phyloP scores from a whole-genome alignment of 148 eudicot species.

The Heliosperma pusillum region DNA sequence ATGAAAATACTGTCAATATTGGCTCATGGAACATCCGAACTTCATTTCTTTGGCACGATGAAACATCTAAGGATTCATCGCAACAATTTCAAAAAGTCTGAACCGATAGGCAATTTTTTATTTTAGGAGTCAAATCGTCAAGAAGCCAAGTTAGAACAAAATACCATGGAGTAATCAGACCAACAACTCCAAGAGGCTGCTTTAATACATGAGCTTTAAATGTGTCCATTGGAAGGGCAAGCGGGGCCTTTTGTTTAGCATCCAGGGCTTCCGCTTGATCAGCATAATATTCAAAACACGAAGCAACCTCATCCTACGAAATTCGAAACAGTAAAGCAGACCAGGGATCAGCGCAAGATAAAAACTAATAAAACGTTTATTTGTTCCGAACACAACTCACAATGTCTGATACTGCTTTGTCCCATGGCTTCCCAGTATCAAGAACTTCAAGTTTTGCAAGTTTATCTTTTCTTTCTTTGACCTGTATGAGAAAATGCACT shows the following conservation, averaged over 20 bases:
- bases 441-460: conserved; percentile 76
- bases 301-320: conserved; percentile 89
- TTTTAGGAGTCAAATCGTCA: too few relatives aligned
- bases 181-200: conserved; percentile 95
- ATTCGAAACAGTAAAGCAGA: conserved; percentile 16
- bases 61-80: not conserved
- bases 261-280: conserved; percentile 92
- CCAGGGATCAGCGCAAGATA: conserved; percentile 1
- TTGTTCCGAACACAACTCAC: conserved; percentile 35
- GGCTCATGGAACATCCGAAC: not conserved
- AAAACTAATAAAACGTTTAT: not conserved
- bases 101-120: too few relatives aligned
- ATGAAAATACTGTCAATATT: too few relatives aligned
- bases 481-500: conserved; percentile 36
- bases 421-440: conserved; percentile 82
- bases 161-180: conserved; percentile 95
- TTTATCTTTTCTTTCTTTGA: conserved; percentile 63
- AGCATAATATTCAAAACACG: conserved; percentile 93
- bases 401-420: conserved; percentile 91
- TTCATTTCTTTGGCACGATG: not conserved
- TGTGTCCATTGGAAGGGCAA: conserved; percentile 78
- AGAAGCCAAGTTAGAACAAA: too few relatives aligned
- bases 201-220: conserved; percentile 76
- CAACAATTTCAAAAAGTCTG: too few relatives aligned
- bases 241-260: conserved; percentile 74